Evolutionary conservation across 805 yeast genomes (phyloP).

Genomic region (Kluyveromyces nonfermentans): DNA sequence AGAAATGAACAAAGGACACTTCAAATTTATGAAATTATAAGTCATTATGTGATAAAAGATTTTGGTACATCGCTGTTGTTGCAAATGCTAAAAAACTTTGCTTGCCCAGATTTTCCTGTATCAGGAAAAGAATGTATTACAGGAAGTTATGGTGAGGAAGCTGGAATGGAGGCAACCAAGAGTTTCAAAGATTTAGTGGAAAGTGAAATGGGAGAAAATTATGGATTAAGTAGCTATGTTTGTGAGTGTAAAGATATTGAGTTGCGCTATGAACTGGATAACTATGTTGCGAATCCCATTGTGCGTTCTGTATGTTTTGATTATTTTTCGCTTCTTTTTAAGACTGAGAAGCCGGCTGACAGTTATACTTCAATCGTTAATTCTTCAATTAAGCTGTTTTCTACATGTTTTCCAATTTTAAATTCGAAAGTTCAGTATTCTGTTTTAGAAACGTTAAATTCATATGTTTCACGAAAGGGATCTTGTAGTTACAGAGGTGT

Average conservation of each 20-base stretch:
- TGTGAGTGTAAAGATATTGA: not conserved
- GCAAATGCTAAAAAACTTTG: slow-evolving; percentile 33
- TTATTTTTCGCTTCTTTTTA: slow-evolving; percentile 14
- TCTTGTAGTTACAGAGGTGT: slow-evolving; percentile 27
- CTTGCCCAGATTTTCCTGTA: slow-evolving; percentile 31
- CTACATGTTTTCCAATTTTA: slow-evolving; percentile 58
- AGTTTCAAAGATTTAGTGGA: not conserved
- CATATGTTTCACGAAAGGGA: slow-evolving; percentile 38
- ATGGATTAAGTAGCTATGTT: slow-evolving; percentile 15
- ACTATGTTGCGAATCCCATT: slow-evolving; percentile 14
- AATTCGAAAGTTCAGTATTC: slow-evolving; percentile 78
- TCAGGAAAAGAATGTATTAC: not conserved
- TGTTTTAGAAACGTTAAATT: slow-evolving; percentile 68
- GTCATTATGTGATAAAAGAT: slow-evolving; percentile 26
- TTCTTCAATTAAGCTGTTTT: slow-evolving; percentile 66
- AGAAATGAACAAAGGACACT: slow-evolving; percentile 36
- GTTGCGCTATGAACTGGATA: slow-evolving; percentile 9
- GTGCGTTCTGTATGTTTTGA: slow-evolving; percentile 9
- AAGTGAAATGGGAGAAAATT: not conserved
- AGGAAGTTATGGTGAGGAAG: not conserved
- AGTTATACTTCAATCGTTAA: slow-evolving; percentile 54
- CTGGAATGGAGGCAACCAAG: not conserved
- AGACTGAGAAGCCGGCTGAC: slow-evolving; percentile 32
- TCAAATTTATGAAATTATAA: slow-evolving; percentile 36
- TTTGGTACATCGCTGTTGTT: slow-evolving; percentile 35